Percentiles rank a stretch among this genome's conserved stretches.
Conservation (phyloP, 2,329 filamentous ascomycete genomes). For the Canariomyces notabilis region DNA sequence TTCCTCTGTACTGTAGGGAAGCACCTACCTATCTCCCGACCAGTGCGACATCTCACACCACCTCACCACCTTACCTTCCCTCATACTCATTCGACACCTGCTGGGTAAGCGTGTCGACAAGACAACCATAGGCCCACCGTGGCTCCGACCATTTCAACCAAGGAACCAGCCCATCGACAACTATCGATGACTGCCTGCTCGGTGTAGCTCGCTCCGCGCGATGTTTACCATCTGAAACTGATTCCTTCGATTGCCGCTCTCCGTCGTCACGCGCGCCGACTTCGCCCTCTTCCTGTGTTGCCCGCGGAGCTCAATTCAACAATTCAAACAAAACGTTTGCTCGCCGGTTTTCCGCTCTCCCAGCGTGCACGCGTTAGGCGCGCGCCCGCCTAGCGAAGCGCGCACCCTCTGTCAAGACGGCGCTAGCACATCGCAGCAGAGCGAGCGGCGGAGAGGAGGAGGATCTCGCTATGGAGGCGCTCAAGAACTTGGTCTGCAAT, state of each 20-base stretch:
- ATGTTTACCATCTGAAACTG: background rate
- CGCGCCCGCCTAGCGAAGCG: slow-evolving; percentile 23
- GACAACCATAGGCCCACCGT: background rate
- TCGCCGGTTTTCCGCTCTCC: background rate
- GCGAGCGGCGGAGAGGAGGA: slow-evolving; percentile 24
- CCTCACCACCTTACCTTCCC: background rate
- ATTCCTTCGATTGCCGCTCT: background rate
- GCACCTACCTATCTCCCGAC: background rate
- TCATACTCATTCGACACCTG: background rate
- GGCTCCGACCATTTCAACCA: too few species aligned
- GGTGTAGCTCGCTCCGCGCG: background rate
- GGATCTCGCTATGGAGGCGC: slow-evolving; percentile 47
- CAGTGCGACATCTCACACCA: background rate
- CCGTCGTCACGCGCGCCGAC: background rate
- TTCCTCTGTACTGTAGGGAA: too few species aligned
- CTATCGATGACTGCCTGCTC: background rate
- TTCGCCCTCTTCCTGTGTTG: background rate
- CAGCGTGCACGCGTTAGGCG: slow-evolving; percentile 22
- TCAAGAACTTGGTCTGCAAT: slow-evolving; percentile 50
- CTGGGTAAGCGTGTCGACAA: background rate
- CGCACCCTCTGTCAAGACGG: slow-evolving; percentile 23
- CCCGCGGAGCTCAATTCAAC: background rate
- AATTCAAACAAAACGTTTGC: background rate
- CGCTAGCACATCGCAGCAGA: slow-evolving; percentile 8
- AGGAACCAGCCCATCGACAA: background rate